Evolutionary conservation across 2,329 filamentous ascomycete genomes (phyloP), one percentile per base, ranked within the genome.

Genomic region (Davidsoniella eucalypti): DNA sequence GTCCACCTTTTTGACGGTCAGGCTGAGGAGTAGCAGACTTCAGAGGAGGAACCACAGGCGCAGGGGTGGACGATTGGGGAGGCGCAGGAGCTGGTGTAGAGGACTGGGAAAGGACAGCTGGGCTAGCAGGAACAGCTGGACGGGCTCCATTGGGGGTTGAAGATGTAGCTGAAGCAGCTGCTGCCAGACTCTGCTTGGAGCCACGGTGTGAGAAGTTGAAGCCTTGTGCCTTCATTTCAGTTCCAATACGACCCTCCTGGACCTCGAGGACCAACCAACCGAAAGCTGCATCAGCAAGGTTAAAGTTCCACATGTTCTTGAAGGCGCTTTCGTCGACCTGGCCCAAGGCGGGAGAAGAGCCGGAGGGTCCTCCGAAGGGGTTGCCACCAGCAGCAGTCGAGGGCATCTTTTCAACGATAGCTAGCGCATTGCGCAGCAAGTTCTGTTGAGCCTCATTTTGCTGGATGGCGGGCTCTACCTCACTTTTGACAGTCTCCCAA

Each of bases 251-350:
- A 47, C 92, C 92, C 61, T 87, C 85, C 62, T 98, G 92, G 54
- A 98, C 82, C 64, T 98, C 92, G 52, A 98, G 69, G 14, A 96
- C 87, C 47, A 98, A 73, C 73, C 87, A 98, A 54, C 92, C 92
- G 63, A 96, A 98, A 17, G 92, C 90, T 50, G 92, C 92, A 69
- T 98, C 92, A 26, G 92, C 92, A 57, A 98, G 68, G 65, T 96
- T 96, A 69, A 98, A 98, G 67, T 98, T 98, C 92, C 92, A 98
- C 92, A 96, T 96, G 64, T 98, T 98, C 72, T 98, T 98, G 76
- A 98, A 98, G 1, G 92, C 92, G 60, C 88, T 95, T 70, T 98
- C 92, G 56, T 98, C 92, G 16, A 98, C 87, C 61, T 94, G 85
- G 29, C 92, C 92, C 47, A 86, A 81, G 52, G 78, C 75, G 49